phyloP scores from a whole-genome alignment of 1,284 basidiomycete species.

The Pseudozyma pruni region DNA sequence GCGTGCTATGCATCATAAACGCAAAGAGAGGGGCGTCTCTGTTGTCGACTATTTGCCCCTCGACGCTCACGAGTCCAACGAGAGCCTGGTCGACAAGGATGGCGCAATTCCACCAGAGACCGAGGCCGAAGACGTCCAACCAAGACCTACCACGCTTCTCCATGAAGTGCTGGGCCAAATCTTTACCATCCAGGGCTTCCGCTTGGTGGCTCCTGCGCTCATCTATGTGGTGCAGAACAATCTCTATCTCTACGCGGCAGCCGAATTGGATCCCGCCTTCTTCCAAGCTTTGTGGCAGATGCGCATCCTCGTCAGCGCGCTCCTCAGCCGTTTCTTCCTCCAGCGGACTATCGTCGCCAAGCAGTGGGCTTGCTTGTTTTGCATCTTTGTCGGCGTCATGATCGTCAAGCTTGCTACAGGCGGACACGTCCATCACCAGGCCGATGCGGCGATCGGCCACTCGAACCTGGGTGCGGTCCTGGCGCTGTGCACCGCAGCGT shows the following conservation, averaged over 20 bases:
- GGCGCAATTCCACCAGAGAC: neutral
- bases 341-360: conserved; percentile 6
- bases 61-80: neutral
- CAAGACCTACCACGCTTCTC: conserved; percentile 7
- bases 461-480: neutral
- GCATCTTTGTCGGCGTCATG: conserved; percentile 28
- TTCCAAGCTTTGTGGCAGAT: conserved; percentile 42
- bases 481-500: conserved; percentile 12
- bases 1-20: conserved; percentile 8
- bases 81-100: conserved; percentile 4
- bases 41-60: conserved; percentile 5
- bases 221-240: conserved; percentile 44
- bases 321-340: conserved; percentile 23
- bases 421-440: no score
- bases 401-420: conserved; percentile 22
- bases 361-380: conserved; percentile 27
- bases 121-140: neutral
- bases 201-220: conserved; percentile 25
- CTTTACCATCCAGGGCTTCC: conserved; percentile 12
- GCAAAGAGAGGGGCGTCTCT: neutral
- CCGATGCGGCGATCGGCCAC: neutral
- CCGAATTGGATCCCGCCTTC: conserved; percentile 24
- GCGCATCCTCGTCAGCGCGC: conserved; percentile 23
- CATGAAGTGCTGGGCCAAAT: conserved; percentile 13
- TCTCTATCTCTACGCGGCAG: conserved; percentile 27